phyloP scores from a whole-genome alignment of 2,329 filamentous ascomycete genomes.

The Claviceps pusilla region DNA sequence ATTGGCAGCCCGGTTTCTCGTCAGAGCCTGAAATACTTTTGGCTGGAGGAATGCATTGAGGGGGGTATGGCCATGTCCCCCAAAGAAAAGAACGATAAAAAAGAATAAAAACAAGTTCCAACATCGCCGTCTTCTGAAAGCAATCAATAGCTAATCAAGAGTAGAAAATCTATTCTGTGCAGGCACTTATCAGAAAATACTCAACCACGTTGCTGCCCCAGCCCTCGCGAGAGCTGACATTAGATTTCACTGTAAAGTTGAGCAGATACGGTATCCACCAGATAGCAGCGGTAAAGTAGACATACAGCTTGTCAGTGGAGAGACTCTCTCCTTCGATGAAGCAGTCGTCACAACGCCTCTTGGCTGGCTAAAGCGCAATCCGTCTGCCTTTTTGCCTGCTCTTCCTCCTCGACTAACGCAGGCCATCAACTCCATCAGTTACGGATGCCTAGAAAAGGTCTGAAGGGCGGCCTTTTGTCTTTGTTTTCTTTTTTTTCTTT shows the following conservation, averaged over 20 bases:
- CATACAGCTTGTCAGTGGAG: constrained; percentile 28
- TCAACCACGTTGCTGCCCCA: constrained; percentile 43
- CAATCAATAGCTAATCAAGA: not conserved
- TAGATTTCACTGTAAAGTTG: constrained; percentile 32
- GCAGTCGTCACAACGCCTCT: constrained; percentile 54
- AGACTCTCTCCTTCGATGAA: constrained; percentile 44
- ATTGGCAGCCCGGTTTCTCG: constrained; percentile 47
- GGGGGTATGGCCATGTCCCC: constrained; percentile 31
- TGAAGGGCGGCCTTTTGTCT: not conserved
- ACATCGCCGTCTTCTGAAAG: not conserved
- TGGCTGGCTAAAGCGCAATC: constrained; percentile 51
- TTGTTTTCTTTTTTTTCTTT: not conserved
- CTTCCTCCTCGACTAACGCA: constrained; percentile 41
- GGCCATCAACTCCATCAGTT: constrained; percentile 50
- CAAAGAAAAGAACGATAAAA: not conserved
- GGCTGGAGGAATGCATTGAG: constrained; percentile 65
- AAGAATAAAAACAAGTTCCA: not conserved
- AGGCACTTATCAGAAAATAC: constrained; percentile 42
- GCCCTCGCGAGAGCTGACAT: constrained; percentile 41
- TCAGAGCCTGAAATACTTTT: constrained; percentile 63
- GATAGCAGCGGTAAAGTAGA: constrained; percentile 19
- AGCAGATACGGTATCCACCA: constrained; percentile 23
- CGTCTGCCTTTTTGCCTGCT: constrained; percentile 43
- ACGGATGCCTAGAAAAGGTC: constrained; percentile 58
- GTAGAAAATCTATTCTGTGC: constrained; percentile 47